Evolutionary conservation across 2,329 filamentous ascomycete species (phyloP), one percentile per base, ranked within the genome.

Genomic region (Diaporthe nobilis): DNA sequence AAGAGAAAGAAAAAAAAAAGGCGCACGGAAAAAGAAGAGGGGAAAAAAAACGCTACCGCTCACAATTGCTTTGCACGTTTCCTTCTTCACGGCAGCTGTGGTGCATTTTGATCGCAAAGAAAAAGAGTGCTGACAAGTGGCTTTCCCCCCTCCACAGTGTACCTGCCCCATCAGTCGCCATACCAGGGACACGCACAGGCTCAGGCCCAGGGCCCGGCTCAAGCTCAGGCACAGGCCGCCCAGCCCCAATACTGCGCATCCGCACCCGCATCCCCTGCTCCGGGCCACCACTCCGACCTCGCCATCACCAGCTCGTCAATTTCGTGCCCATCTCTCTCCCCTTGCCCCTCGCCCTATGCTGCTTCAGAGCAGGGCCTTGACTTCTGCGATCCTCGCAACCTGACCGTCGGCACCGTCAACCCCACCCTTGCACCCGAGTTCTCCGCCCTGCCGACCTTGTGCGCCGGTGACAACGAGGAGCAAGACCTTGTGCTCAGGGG

Each of bases 351-450:
- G 65, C 94, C 95, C 42, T 92, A 94, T 78, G 92, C 94, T 82
- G 87, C 90, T 61, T 92, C 92, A 2, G 93, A 95, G 81, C 88
- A 90, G 79, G 93, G 95, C 83, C 90, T 95, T 79, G 93, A 95
- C 85, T 97, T 97, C 84, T 98, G 96, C 85, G 96, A 98, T 82
- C 96, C 96, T 47, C 93, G 96, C 82, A 95, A 98, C 82, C 87
- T 98, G 78, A 98, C 94, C 28, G 94, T 98, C 39, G 89, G 87
- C 81, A 85, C 88, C 73, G 84, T 87, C 77, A 89, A 87, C 80
- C 83, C 88, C 53, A 88, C 86, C 12, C 82, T 89, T 70, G 85
- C 88, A 10, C 85, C 89, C 61, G 93, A 95, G 79, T 93, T 95
- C 79, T 89, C 93, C 31, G 88, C 90, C 76, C 87, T 94, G 78